Evolutionary conservation across 108 stramenopile species (phyloP).

Genomic region (Skeletonema grethae): DNA sequence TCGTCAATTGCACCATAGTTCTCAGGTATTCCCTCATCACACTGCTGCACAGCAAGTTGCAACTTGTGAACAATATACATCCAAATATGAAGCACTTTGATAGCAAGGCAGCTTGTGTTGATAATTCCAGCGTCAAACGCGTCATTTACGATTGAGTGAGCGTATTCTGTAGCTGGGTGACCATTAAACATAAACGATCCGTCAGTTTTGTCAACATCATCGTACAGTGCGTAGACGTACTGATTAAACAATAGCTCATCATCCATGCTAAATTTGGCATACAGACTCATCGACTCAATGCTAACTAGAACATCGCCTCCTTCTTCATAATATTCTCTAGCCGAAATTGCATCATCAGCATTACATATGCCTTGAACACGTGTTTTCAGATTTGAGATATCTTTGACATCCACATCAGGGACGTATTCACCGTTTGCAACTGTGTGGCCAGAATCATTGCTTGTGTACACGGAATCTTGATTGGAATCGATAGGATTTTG

Average conservation of each 20-base stretch:
- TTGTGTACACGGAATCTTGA: constrained; percentile 15
- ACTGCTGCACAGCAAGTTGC: constrained; percentile 55
- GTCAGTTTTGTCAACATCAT: constrained; percentile 50
- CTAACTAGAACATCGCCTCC: constrained; percentile 26
- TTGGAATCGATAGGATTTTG: neutral
- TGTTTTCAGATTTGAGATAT: constrained; percentile 6
- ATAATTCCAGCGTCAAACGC: constrained; percentile 49
- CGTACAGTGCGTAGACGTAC: constrained; percentile 64
- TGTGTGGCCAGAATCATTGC: constrained; percentile 16
- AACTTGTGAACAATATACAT: constrained; percentile 77
- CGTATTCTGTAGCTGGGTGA: constrained; percentile 59
- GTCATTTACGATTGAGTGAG: constrained; percentile 64
- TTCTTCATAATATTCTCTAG: constrained; percentile 12
- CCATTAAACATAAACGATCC: constrained; percentile 44
- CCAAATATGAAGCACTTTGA: constrained; percentile 71
- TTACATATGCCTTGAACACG: constrained; percentile 23
- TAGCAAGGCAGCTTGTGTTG: constrained; percentile 20
- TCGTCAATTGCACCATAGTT: constrained; percentile 69
- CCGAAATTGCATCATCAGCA: constrained; percentile 8
- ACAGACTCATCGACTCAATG: constrained; percentile 33
- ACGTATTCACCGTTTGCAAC: constrained; percentile 35
- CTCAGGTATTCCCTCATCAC: constrained; percentile 47
- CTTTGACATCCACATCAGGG: constrained; percentile 24
- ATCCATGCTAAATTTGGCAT: constrained; percentile 56
- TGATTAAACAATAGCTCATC: constrained; percentile 73